phyloP scores from a whole-genome alignment of 164 flowering plant species.

The Stephania japonica region DNA sequence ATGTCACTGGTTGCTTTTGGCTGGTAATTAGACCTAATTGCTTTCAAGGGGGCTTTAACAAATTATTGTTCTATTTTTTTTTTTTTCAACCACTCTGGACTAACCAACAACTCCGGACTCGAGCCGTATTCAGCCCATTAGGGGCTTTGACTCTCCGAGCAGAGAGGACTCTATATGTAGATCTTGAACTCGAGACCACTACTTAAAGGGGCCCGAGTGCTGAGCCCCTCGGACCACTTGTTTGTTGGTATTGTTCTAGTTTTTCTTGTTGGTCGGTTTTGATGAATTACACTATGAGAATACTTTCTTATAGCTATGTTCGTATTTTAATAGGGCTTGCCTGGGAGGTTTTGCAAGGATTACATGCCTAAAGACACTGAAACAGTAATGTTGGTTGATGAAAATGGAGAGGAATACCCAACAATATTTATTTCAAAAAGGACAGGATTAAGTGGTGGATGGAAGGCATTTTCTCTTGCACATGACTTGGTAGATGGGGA shows the following conservation, averaged over 20 bases:
- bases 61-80: no score
- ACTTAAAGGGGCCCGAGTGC: no score
- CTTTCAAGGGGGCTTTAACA: no score
- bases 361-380: conserved; percentile 20
- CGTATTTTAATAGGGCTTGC: conserved; percentile 43
- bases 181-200: no score
- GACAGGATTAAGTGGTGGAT: conserved; percentile 70
- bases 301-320: not conserved
- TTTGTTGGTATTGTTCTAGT: no score
- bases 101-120: no score
- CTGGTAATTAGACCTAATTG: no score
- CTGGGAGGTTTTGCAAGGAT: conserved; percentile 37
- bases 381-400: conserved; percentile 19
- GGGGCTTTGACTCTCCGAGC: no score
- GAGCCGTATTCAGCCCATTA: no score
- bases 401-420: conserved; percentile 18
- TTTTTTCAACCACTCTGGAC: no score
- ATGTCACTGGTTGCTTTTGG: conserved; percentile 71
- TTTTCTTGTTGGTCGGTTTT: not conserved
- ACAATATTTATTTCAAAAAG: conserved; percentile 45
- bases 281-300: not conserved
- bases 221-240: no score
- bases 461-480: conserved; percentile 65
- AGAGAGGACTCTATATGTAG: no score
- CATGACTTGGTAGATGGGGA: conserved; percentile 75